phyloP scores from a whole-genome alignment of 139 green algal genomes.

The Chlorella sp. region DNA sequence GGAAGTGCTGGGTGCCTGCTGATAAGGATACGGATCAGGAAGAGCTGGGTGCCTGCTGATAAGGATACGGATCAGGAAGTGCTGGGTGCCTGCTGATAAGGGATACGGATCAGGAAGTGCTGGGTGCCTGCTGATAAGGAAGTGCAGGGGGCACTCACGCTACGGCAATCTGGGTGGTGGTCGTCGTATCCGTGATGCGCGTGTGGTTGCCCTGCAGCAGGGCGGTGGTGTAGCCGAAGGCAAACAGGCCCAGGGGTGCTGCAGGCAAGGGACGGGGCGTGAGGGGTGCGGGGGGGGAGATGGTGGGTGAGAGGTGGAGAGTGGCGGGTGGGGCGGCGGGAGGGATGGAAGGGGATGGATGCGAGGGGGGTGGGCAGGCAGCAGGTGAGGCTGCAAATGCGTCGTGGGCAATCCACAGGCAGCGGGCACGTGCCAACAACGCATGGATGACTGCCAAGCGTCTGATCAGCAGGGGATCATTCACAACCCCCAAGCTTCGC shows the following conservation, averaged over 20 bases:
- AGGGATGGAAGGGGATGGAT: neutral
- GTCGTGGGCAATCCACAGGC: too few species aligned
- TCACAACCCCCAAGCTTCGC: too few species aligned
- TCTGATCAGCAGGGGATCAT: too few species aligned
- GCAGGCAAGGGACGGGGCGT: neutral
- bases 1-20: too few species aligned
- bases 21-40: too few species aligned
- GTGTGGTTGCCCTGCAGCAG: constrained; percentile 52
- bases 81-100: too few species aligned
- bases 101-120: neutral
- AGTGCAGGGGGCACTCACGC: neutral
- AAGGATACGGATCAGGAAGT: too few species aligned
- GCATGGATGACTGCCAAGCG: too few species aligned
- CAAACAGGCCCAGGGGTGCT: constrained; percentile 24
- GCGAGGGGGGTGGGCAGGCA: neutral
- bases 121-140: neutral
- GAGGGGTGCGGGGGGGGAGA: too few species aligned
- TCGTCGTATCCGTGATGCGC: constrained; percentile 24
- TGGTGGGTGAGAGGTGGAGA: neutral
- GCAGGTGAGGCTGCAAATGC: too few species aligned
- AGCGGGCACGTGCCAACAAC: too few species aligned
- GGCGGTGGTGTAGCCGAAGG: constrained; percentile 39
- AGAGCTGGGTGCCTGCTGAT: too few species aligned
- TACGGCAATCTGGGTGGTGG: neutral
- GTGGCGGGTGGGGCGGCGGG: neutral